Percentiles rank a stretch among this genome's conserved stretches.
Conservation (phyloP, 106 monocot genomes). For the Dioscorea dumetorum region DNA sequence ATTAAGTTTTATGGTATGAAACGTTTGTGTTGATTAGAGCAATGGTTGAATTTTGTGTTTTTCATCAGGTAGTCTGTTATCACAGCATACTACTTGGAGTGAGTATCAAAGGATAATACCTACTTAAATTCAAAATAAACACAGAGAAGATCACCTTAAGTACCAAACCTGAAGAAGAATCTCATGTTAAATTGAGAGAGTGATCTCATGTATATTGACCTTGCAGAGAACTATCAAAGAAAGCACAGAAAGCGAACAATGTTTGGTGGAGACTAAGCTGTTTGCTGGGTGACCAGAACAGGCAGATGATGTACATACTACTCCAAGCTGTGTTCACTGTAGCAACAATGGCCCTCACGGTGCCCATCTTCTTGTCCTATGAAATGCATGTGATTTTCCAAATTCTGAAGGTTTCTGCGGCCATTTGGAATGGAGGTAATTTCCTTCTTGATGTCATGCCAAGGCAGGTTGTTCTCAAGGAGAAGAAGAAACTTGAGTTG, state of each 20-base stretch:
- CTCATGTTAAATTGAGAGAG: too few relatives aligned
- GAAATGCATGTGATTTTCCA: slow-evolving; percentile 73
- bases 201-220: background rate
- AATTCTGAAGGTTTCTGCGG: slow-evolving; percentile 75
- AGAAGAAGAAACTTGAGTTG: slow-evolving; percentile 83
- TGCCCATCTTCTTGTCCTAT: slow-evolving; percentile 89
- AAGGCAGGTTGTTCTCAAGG: slow-evolving; percentile 70
- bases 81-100: too few relatives aligned
- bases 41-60: too few relatives aligned
- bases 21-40: too few relatives aligned
- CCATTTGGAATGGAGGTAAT: slow-evolving; percentile 86
- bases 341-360: slow-evolving; percentile 76
- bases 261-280: slow-evolving; percentile 92
- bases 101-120: too few relatives aligned
- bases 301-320: slow-evolving; percentile 83
- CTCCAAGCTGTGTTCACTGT: slow-evolving; percentile 84
- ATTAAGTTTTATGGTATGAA: too few relatives aligned
- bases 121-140: too few relatives aligned
- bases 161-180: too few relatives aligned
- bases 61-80: too few relatives aligned
- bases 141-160: too few relatives aligned
- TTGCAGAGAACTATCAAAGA: slow-evolving; percentile 93
- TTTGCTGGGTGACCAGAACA: slow-evolving; percentile 74
- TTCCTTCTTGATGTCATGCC: slow-evolving; percentile 95
- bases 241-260: slow-evolving; percentile 92